Evolutionary conservation across 192 early-diverging fungal genomes (phyloP).

Genomic region (Entomortierella beljakovae): DNA sequence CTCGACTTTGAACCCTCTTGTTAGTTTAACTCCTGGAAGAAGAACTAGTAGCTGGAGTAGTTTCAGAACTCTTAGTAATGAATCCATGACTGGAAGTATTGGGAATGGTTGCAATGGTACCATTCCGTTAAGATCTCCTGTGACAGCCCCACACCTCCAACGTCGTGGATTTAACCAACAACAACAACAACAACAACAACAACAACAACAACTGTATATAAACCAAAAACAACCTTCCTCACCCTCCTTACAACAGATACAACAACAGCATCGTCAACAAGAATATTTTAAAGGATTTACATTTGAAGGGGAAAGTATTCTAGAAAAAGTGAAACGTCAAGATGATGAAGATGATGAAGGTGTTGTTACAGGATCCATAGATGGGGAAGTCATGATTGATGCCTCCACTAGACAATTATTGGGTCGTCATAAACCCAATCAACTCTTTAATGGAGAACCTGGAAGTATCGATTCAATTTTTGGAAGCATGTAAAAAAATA

Average conservation of each 20-base stretch:
- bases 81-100: conserved; percentile 21
- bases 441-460: conserved; percentile 40
- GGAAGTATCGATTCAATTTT: conserved; percentile 50
- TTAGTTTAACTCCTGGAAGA: conserved; percentile 26
- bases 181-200: conserved; percentile 18
- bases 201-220: neutral
- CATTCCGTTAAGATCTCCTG: conserved; percentile 12
- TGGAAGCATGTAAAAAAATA: conserved; percentile 46
- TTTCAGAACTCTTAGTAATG: conserved; percentile 44
- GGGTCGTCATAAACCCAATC: neutral
- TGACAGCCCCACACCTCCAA: conserved; percentile 4
- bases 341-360: conserved; percentile 19
- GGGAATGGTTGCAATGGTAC: conserved; percentile 17
- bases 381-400: neutral
- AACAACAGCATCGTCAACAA: conserved; percentile 9
- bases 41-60: conserved; percentile 50
- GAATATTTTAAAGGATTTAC: conserved; percentile 77
- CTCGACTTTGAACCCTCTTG: conserved; percentile 36
- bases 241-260: neutral
- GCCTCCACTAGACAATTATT: neutral
- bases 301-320: conserved; percentile 58
- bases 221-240: conserved; percentile 14
- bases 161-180: conserved; percentile 25
- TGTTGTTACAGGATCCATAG: neutral
- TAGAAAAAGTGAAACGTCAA: conserved; percentile 41